Base-by-base conservation (phyloP, 768 basidiomycete genomes). In the Mycena galopus region DNA sequence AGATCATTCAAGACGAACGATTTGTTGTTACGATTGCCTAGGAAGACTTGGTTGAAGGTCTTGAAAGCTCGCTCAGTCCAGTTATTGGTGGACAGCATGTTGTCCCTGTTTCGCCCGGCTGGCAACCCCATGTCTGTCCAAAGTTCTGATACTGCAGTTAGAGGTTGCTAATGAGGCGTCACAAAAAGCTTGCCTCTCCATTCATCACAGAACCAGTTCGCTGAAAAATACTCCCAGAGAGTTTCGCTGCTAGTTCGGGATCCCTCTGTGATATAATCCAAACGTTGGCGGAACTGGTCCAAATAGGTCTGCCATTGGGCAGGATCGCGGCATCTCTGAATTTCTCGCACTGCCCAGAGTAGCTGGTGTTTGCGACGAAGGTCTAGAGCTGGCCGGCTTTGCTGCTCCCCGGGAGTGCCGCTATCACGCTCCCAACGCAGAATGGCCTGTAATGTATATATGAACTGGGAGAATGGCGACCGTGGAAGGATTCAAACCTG, bases 51-150 rank as follows among this genome's bases (percentile, higher is more conserved):
- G 47, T 75, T 72, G 25, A 75, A 75, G 2, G 71, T 68, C 29
- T 69, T 67, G 65, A 73, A 75, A 2, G 72, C 74, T 3, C 66
- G 56, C 32, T 75, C 74, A 3, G 74, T 68, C 74, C 72, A 73
- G 35, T 75, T 75, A 66, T 75, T 75, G 0, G 71, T 73, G 11
- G 66, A 68, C 0, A 69, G 29, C 56, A 68, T 68, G 11, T 37
- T 56, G 5, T 75, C 67, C 16, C 74, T 66, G 12, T 62, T 73
- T 3, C 27, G 1, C 12, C 66, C 74, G 1, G 14, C 39, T 0
- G 74, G 74, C 2, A 75, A 27, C 2, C 72, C 71, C 30, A 75
- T 75, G 32, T 75, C 74, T 1, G 74, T 73, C 56, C 71, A 68
- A 30, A 42, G 23, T 0, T 56, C 72, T 75, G 33, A 19, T 6